These are phyloP conservation scores for Astrephomene gubernaculifera DNA, from an alignment of 139 green algal species.

Conservation along the genomic window DNA sequence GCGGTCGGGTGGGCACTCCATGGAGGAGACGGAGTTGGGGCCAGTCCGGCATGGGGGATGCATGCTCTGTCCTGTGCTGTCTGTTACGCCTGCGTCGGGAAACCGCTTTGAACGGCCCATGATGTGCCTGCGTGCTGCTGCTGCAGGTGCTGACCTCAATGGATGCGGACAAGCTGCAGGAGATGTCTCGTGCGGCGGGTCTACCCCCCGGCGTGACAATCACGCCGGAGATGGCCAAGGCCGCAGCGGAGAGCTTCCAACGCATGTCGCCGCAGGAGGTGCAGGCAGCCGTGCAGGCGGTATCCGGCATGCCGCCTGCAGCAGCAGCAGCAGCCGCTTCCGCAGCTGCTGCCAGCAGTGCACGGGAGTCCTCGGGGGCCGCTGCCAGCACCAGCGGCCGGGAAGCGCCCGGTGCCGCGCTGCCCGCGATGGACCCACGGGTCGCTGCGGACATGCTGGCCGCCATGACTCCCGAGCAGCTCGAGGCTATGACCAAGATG, in stretches of 20 bases:
- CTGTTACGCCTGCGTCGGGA: too few relatives aligned
- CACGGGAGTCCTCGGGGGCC: not conserved
- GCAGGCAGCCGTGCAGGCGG: not conserved
- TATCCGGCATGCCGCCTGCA: not conserved
- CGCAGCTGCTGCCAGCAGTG: not conserved
- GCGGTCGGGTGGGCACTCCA: too few relatives aligned
- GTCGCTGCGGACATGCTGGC: slow-evolving; percentile 29
- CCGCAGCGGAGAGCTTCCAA: slow-evolving; percentile 17
- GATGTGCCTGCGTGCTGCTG: too few relatives aligned
- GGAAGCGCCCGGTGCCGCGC: not conserved
- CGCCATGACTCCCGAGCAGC: slow-evolving; percentile 25
- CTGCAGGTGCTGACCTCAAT: slow-evolving; percentile 18
- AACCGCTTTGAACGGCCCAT: too few relatives aligned
- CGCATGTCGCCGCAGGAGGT: slow-evolving; percentile 20
- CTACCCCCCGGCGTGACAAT: slow-evolving; percentile 24
- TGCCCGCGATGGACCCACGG: slow-evolving; percentile 11
- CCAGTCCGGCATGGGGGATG: too few relatives aligned
- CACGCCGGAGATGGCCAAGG: slow-evolving; percentile 28
- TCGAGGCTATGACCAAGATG: slow-evolving; percentile 12
- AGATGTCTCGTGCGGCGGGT: slow-evolving; percentile 48
- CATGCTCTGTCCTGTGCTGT: too few relatives aligned
- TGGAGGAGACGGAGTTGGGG: too few relatives aligned
- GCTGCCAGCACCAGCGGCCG: slow-evolving; percentile 24
- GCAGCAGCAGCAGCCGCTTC: not conserved
- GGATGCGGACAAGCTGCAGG: slow-evolving; percentile 25